Conservation (phyloP, 306 rosid genomes). For the Dalbergia cultrata region DNA sequence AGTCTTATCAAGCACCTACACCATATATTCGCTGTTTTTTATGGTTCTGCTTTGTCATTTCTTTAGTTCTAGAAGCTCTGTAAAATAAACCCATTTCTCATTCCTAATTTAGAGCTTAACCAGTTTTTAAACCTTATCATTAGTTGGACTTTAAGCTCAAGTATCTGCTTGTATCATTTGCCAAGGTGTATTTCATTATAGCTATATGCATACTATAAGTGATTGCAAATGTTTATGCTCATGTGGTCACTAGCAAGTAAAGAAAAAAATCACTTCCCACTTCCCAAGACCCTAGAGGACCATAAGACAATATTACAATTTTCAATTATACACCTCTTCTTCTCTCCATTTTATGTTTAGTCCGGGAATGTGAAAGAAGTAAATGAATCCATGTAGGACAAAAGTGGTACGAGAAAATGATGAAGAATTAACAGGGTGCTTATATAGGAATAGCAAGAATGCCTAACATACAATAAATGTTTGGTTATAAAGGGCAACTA, state of each 20-base stretch:
- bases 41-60: neutral
- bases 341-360: slow-evolving; percentile 22
- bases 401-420: neutral
- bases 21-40: neutral
- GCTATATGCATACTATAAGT: neutral
- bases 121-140: no score
- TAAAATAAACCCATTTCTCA: neutral
- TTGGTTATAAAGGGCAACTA: neutral
- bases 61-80: neutral
- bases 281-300: slow-evolving; percentile 12
- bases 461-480: neutral
- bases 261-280: neutral
- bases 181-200: slow-evolving; percentile 5
- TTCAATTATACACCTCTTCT: neutral
- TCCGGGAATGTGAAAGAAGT: slow-evolving; percentile 18
- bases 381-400: neutral
- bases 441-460: neutral
- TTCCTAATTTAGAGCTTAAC: neutral
- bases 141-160: neutral
- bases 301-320: neutral
- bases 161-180: neutral
- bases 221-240: slow-evolving; percentile 16
- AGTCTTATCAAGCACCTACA: neutral
- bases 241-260: slow-evolving; percentile 8
- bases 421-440: neutral